Base-by-base conservation (phyloP, 2,329 filamentous ascomycete species). In the Beauveria australis region DNA sequence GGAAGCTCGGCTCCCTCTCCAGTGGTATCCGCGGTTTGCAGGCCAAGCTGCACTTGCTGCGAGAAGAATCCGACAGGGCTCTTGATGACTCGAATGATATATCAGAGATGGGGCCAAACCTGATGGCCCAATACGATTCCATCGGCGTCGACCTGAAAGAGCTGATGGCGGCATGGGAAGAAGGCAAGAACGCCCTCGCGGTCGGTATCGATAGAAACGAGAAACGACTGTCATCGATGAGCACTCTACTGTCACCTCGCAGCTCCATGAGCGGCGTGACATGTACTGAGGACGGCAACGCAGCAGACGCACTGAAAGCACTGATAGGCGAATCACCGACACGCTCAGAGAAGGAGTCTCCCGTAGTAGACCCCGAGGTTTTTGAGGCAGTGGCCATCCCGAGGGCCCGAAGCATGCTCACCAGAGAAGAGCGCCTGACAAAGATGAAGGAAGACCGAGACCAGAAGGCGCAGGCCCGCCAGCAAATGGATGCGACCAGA, bases 71-170 rank as follows among this genome's bases (percentile, higher is more conserved):
- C 0, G 91, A 90, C 69, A 84, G 84, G 63, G 86, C 86, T 48
- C 75, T 96, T 30, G 89, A 96, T 68, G 86, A 88, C 66, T 86
- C 89, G 43, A 80, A 81, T 62, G 85, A 88, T 66, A 84, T 90
- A 19, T 84, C 85, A 4, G 89, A 96, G 65, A 81, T 96, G 18
- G 91, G 89, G 0, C 83, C 87, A 0, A 87, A 86, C 64, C 80
- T 97, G 44, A 87, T 96, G 81, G 77, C 86, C 24, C 94, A 97
- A 69, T 99, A 97, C 73, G 94, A 99, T 61, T 93, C 92, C 5
- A 95, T 99, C 64, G 94, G 94, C 3, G 81, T 87, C 28, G 94
- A 99, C 69, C 80, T 99, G 49, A 88, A 88, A 71, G 83, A 87
- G 48, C 77, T 96, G 54, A 85, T 92, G 73, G 82, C 89, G 64